Percentiles rank a stretch among this genome's conserved stretches.
phyloP scores from a whole-genome alignment of 306 rosid genomes.

The Vigna hirtella region DNA sequence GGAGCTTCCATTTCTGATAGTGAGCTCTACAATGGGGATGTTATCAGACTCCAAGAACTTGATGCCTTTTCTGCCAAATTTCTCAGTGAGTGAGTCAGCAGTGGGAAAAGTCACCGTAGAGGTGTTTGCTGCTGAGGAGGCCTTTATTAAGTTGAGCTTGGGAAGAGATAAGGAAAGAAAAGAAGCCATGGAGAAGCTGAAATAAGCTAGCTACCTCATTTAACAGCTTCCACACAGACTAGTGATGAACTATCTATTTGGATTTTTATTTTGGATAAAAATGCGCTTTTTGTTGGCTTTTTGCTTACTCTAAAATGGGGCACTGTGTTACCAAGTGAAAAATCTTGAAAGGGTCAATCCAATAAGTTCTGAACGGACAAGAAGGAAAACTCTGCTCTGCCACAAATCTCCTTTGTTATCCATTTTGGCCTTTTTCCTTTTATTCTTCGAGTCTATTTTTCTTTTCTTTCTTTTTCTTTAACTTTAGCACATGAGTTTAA shows the following conservation, averaged over 20 bases:
- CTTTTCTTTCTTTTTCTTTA: no score
- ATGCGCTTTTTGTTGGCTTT: conserved; percentile 6
- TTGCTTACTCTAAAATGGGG: conserved; percentile 22
- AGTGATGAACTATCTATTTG: conserved; percentile 46
- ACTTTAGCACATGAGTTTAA: background rate
- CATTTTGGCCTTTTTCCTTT: conserved; percentile 10
- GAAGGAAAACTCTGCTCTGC: conserved; percentile 34
- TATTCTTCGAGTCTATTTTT: no score
- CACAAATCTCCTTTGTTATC: conserved; percentile 46
- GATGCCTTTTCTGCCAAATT: conserved; percentile 80
- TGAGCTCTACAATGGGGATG: conserved; percentile 70
- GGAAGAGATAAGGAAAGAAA: conserved; percentile 84
- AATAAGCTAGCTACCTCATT: conserved; percentile 37
- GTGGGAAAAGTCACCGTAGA: conserved; percentile 44
- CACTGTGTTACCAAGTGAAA: conserved; percentile 17
- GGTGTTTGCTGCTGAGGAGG: conserved; percentile 51
- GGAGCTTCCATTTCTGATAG: conserved; percentile 91
- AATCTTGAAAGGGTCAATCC: conserved; percentile 23
- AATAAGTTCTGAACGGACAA: conserved; percentile 23
- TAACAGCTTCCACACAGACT: conserved; percentile 61
- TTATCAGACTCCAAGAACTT: conserved; percentile 66
- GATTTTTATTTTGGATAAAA: conserved; percentile 39
- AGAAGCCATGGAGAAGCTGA: conserved; percentile 74
- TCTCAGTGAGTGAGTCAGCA: conserved; percentile 69
- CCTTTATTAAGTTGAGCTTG: conserved; percentile 60